Conservation (phyloP, 2,329 filamentous ascomycete species). For the Gnomoniopsis smithogilvyi region DNA sequence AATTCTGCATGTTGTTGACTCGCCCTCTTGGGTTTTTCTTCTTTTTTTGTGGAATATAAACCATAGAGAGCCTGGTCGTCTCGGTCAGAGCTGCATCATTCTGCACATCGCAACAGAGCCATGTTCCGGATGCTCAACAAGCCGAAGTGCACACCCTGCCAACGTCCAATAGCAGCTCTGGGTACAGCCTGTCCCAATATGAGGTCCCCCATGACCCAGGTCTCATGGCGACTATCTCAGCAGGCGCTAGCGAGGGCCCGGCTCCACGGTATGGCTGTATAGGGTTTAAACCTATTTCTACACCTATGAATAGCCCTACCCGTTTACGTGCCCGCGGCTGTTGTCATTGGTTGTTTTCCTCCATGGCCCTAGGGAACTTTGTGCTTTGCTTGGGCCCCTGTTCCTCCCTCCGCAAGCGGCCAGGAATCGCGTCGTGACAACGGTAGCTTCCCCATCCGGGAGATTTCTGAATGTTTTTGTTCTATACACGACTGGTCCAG, state of each 20-base stretch:
- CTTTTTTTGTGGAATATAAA: no score
- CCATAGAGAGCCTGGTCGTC: not conserved
- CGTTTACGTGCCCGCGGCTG: not conserved
- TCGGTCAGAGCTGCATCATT: not conserved
- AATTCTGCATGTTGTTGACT: no score
- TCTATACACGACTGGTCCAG: not conserved
- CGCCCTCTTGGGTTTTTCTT: no score
- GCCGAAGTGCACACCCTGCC: not conserved
- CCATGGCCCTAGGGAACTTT: no score
- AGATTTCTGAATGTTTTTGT: not conserved
- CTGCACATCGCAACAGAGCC: not conserved
- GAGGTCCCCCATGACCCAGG: not conserved
- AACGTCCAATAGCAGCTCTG: not conserved
- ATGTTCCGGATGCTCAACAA: not conserved
- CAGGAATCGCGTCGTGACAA: not conserved
- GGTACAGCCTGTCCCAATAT: not conserved
- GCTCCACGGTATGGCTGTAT: slow-evolving; percentile 1
- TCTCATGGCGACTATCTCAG: slow-evolving; percentile 5
- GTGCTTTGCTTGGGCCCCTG: no score
- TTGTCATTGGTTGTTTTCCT: not conserved
- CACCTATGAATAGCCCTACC: slow-evolving; percentile 10
- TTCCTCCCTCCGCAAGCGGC: not conserved
- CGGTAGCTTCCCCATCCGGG: not conserved
- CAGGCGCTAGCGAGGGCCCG: not conserved
- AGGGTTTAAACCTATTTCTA: not conserved